phyloP scores from a whole-genome alignment of 2,329 filamentous ascomycete species.

The Penicillium sumatraense region DNA sequence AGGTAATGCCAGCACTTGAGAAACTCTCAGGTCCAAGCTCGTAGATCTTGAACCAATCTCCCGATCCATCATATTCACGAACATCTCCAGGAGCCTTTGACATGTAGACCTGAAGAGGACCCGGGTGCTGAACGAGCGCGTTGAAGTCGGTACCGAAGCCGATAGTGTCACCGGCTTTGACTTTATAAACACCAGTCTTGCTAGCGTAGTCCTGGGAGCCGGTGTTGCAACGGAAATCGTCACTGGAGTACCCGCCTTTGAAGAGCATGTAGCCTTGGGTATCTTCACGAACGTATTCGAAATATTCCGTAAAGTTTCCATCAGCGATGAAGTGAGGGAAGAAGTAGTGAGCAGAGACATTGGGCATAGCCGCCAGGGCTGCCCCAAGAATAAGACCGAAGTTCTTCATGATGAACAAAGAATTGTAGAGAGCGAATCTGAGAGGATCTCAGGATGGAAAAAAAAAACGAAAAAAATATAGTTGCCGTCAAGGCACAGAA shows the following conservation, averaged over 20 bases:
- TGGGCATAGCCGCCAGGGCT: slow-evolving; percentile 1
- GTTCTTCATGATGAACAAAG: background rate
- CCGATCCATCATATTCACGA: slow-evolving; percentile 21
- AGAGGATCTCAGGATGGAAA: background rate
- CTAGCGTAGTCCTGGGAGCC: slow-evolving; percentile 16
- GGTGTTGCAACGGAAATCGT: slow-evolving; percentile 27
- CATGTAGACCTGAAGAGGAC: slow-evolving; percentile 30
- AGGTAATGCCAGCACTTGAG: slow-evolving; percentile 14
- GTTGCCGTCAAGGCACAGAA: background rate
- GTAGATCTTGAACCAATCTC: slow-evolving; percentile 30
- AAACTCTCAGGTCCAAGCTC: slow-evolving; percentile 8
- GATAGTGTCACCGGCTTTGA: slow-evolving; percentile 18
- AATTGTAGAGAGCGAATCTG: background rate
- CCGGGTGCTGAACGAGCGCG: slow-evolving; percentile 27
- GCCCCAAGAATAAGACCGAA: background rate
- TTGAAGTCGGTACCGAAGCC: slow-evolving; percentile 25
- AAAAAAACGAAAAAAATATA: background rate
- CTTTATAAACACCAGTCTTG: slow-evolving; percentile 12
- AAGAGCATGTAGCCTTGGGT: slow-evolving; percentile 22
- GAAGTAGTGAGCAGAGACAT: slow-evolving; percentile 16
- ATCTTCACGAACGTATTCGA: slow-evolving; percentile 23
- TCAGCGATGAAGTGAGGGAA: slow-evolving; percentile 20
- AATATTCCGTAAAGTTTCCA: slow-evolving; percentile 14
- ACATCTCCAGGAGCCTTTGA: slow-evolving; percentile 27
- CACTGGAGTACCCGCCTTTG: slow-evolving; percentile 10